These are phyloP conservation scores for Pyricularia pennisetigena DNA, from an alignment of 2,329 filamentous ascomycete genomes.

Conservation along the genomic window DNA sequence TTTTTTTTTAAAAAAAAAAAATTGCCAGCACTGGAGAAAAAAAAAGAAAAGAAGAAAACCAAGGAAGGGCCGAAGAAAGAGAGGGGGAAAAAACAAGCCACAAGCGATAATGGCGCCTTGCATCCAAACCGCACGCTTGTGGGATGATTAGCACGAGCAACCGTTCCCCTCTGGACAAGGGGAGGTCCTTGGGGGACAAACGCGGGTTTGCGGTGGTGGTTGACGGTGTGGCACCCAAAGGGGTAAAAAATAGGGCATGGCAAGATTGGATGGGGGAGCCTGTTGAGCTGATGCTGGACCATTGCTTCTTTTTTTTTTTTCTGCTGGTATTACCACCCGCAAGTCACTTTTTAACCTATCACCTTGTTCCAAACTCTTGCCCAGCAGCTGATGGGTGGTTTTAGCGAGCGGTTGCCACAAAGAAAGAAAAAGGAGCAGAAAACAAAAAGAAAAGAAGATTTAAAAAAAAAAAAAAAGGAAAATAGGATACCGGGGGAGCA, in stretches of 20 bases:
- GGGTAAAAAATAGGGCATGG: neutral
- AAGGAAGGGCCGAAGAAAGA: too few relatives aligned
- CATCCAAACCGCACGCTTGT: too few relatives aligned
- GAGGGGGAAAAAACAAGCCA: too few relatives aligned
- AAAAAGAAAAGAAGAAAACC: too few relatives aligned
- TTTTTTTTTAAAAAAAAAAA: too few relatives aligned
- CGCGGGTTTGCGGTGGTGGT: neutral
- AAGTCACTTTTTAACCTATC: neutral
- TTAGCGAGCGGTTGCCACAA: neutral
- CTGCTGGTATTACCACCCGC: neutral
- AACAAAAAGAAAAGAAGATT: neutral
- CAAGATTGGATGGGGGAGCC: neutral
- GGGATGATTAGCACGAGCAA: too few relatives aligned
- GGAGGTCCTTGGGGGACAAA: too few relatives aligned
- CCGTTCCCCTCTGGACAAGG: too few relatives aligned
- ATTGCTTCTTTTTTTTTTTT: neutral
- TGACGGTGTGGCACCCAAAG: neutral
- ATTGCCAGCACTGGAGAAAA: too few relatives aligned
- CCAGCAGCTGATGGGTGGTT: neutral
- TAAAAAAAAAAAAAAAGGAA: neutral
- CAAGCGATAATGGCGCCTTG: too few relatives aligned
- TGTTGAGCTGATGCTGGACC: neutral
- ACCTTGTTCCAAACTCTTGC: neutral
- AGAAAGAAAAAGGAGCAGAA: neutral
- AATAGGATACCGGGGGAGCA: neutral